Percentiles rank a stretch among this genome's conserved stretches.
These are phyloP conservation scores for Epichloe brachyelytri DNA, from an alignment of 2,329 filamentous ascomycete genomes.

Conservation along the genomic window DNA sequence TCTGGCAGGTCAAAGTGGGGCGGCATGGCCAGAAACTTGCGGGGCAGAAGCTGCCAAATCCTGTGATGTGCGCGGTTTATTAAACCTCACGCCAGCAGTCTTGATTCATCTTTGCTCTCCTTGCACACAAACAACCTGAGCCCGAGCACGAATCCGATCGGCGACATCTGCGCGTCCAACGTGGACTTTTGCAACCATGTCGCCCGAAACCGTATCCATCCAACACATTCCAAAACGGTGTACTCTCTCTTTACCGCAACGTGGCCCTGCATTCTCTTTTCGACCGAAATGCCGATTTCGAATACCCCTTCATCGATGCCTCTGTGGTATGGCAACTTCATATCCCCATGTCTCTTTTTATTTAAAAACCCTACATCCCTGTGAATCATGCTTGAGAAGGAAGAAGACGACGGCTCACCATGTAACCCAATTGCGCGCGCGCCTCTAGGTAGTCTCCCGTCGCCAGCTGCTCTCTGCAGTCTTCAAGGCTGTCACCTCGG, in stretches of 20 bases:
- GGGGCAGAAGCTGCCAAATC: conserved; percentile 3
- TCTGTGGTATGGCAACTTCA: conserved; percentile 46
- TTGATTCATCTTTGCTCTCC: background rate
- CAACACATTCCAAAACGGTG: conserved; percentile 64
- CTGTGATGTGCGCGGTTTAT: conserved; percentile 1
- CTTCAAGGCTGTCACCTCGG: conserved; percentile 62
- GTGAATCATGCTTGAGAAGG: background rate
- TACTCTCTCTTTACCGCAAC: conserved; percentile 64
- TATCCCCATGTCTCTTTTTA: no score
- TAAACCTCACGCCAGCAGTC: background rate
- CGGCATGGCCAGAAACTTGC: background rate
- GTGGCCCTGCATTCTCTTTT: no score
- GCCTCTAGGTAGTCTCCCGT: conserved; percentile 54
- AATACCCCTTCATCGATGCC: conserved; percentile 90
- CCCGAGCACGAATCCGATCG: background rate
- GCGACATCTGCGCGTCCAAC: background rate
- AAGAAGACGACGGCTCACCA: background rate
- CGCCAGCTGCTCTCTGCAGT: conserved; percentile 62
- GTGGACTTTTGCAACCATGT: background rate
- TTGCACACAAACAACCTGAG: background rate
- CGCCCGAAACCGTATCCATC: conserved; percentile 53
- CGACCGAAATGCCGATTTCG: conserved; percentile 70
- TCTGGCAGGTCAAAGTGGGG: background rate
- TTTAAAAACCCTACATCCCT: background rate
- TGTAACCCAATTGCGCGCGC: background rate